Conservation (phyloP, 2,329 filamentous ascomycete species). For the Phialophora chinensis region DNA sequence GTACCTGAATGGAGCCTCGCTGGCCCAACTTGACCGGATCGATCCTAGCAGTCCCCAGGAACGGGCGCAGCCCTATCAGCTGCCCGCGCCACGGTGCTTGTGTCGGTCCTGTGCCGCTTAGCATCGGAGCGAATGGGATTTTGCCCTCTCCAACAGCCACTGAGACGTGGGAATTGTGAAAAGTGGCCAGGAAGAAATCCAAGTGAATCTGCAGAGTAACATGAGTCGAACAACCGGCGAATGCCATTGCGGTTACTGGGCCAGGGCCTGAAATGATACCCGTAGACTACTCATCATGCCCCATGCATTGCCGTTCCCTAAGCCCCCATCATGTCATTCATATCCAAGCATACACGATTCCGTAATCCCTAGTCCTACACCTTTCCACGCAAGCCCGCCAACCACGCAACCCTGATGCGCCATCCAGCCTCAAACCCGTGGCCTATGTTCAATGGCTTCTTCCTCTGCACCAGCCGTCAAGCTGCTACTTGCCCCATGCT, state of each 20-base stretch:
- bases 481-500: conserved; percentile 27
- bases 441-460: conserved; percentile 30
- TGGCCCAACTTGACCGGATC: conserved; percentile 17
- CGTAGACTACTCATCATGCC: conserved; percentile 1
- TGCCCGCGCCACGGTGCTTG: not conserved
- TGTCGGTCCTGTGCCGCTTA: conserved; percentile 22
- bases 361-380: conserved; percentile 10
- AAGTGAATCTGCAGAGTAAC: conserved; percentile 18
- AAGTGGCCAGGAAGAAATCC: conserved; percentile 19
- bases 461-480: conserved; percentile 29
- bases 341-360: conserved; percentile 13
- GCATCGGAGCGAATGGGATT: conserved; percentile 18
- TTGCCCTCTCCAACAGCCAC: conserved; percentile 6
- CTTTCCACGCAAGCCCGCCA: not conserved
- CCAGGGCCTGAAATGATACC: not conserved
- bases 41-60: conserved; percentile 24
- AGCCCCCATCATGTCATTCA: conserved; percentile 3
- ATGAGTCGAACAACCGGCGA: conserved; percentile 7
- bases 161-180: conserved; percentile 12
- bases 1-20: conserved; percentile 5
- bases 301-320: not conserved
- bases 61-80: conserved; percentile 25
- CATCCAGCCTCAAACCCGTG: conserved; percentile 25
- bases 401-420: conserved; percentile 1
- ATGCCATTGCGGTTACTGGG: not conserved